Evolutionary conservation across 2,329 filamentous ascomycete species (phyloP), one percentile per base, ranked within the genome.

Genomic region (Monilinia polystroma): DNA sequence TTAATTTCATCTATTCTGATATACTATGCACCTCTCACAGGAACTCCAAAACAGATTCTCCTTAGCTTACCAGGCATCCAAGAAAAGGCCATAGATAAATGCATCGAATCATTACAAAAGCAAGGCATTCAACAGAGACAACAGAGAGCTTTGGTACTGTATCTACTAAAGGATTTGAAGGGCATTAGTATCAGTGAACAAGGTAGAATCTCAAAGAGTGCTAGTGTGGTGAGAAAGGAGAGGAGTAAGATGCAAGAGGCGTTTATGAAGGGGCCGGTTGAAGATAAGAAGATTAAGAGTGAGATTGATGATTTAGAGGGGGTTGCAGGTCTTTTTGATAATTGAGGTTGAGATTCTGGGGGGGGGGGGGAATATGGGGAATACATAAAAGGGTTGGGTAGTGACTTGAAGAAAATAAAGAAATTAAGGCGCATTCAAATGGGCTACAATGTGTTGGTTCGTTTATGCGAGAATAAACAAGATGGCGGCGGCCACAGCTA

Each of bases 151-250:
- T 80, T 96, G 32, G 87, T 99, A 20, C 80, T 99, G 11, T 92
- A 97, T 69, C 80, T 99, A 20, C 81, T 99, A 29, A 91, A 93
- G 72, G 89, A 93, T 54, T 83, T 99, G 8, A 88, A 96, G 72
- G 95, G 95, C 0, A 89, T 98, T 7, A 94, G 93, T 73, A 91
- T 99, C 66, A 91, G 93, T 10, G 95, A 99, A 79, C 90, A 95
- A 81, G 95, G 95, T 35, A 95, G 92, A 78, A 87, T 99, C 8
- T 82, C 79, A 63, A 87, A 87, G 76, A 83, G 80, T 56, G 78
- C 78, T 16, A 79, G 79, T 51, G 59, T 69, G 69, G 75, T 84
- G 75, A 83, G 79, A 70, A 75, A 79, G 26, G 74, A 75, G 7
- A 79, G 84, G 45, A 86, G 82, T 70, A 85, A 84, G 76, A 85